These are phyloP conservation scores for Primulina eburnea DNA, from an alignment of 257 asterid species.

Conservation along the genomic window DNA sequence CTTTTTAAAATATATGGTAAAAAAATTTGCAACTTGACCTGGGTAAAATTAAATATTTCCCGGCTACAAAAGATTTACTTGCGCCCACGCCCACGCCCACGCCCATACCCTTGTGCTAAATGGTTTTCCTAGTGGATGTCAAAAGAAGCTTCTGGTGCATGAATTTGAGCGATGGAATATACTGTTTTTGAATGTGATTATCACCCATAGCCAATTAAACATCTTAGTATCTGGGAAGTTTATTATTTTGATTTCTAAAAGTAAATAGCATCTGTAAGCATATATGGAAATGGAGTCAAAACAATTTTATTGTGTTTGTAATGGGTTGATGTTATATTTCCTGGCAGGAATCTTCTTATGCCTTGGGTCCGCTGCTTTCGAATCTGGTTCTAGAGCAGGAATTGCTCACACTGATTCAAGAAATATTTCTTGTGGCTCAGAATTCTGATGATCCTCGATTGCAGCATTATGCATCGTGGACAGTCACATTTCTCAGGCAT, in stretches of 20 bases:
- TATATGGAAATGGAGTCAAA: slow-evolving; percentile 16
- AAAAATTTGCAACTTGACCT: neutral
- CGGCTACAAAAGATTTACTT: slow-evolving; percentile 1
- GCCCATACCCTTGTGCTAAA: neutral
- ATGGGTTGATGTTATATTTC: slow-evolving; percentile 22
- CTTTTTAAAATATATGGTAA: neutral
- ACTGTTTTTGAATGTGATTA: neutral
- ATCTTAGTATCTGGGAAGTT: neutral
- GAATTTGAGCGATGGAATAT: neutral
- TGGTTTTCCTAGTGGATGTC: slow-evolving; percentile 8
- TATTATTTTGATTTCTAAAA: neutral
- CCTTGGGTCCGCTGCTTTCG: slow-evolving; percentile 53
- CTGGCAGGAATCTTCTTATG: slow-evolving; percentile 54
- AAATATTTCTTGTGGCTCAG: slow-evolving; percentile 74
- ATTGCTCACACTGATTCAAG: slow-evolving; percentile 63
- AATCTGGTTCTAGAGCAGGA: slow-evolving; percentile 60
- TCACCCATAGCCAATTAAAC: neutral
- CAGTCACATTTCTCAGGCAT: slow-evolving; percentile 81
- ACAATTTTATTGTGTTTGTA: slow-evolving; percentile 3
- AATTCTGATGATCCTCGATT: slow-evolving; percentile 62
- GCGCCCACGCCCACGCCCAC: neutral
- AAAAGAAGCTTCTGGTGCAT: neutral
- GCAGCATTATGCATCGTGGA: slow-evolving; percentile 88
- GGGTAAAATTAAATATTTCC: neutral
- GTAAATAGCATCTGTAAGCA: slow-evolving; percentile 1